Evolutionary conservation across 176 grass and related monocot species (phyloP).

Genomic region (Oryza glaberrima): DNA sequence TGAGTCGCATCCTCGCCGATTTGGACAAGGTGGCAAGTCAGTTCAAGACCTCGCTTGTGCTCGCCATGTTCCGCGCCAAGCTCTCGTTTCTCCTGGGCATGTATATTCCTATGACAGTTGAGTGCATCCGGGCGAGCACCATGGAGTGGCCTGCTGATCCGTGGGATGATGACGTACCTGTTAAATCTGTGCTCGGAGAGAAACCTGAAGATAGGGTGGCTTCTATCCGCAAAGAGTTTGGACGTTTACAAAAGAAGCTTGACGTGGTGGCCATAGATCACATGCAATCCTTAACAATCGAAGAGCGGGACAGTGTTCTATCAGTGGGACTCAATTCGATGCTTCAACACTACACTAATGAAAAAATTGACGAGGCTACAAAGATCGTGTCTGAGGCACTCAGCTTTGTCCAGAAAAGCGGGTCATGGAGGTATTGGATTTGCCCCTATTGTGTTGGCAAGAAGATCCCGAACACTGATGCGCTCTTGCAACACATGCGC

Average conservation of each 20-base stretch:
- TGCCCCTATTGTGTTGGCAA: constrained; percentile 17
- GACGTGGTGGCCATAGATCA: background rate
- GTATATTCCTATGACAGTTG: background rate
- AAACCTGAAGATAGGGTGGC: background rate
- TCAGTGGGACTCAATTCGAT: background rate
- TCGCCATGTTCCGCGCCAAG: background rate
- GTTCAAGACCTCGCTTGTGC: background rate
- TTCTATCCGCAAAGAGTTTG: background rate
- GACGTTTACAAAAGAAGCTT: background rate
- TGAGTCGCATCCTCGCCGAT: background rate
- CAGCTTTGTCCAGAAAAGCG: background rate
- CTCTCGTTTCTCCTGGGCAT: background rate
- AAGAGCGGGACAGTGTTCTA: background rate
- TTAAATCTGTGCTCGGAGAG: background rate
- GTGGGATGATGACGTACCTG: background rate
- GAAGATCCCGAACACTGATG: background rate
- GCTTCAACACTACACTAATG: background rate
- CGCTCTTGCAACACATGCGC: background rate
- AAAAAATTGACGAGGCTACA: background rate
- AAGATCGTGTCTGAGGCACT: background rate
- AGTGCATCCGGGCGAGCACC: background rate
- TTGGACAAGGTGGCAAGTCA: background rate
- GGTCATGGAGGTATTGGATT: constrained; percentile 14
- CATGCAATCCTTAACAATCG: background rate
- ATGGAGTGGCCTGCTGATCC: background rate